Evolutionary conservation across 495 filamentous ascomycete species (phyloP), one percentile per base, ranked within the genome.

Genomic region (Penicillium turbatum): DNA sequence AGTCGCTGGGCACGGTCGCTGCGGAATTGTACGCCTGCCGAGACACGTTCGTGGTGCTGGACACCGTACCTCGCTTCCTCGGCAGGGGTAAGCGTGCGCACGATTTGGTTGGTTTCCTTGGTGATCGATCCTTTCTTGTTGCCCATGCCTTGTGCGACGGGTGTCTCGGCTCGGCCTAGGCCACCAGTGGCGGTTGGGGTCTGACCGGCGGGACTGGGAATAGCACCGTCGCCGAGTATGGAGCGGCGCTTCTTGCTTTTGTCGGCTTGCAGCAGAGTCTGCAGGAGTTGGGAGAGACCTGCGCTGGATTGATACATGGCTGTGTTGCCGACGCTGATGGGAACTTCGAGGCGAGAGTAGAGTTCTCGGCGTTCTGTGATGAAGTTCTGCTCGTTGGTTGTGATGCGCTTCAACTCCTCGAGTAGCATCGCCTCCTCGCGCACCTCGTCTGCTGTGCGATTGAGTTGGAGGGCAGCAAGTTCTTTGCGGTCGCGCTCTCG

Each of bases 391-490:
- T 92, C 86, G 53, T 87, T 83, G 55, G 82, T 81, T 34, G 92
- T 79, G 56, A 98, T 96, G 51, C 95, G 85, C 59, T 91, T 90
- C 30, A 98, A 81, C 64, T 98, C 93, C 41, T 87, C 76, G 6
- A 98, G 79, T 1, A 97, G 75, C 51, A 88, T 83, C 59, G 93
- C 88, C 69, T 98, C 93, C 61, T 98, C 93, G 50, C 87, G 83
- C 3, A 90, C 85, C 70, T 97, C 90, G 36, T 95, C 88, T 31
- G 82, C 82, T n/a, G 86, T 85, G 27, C 95, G 85, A 34, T 81
- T 77, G 60, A 97, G 77, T 27, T 91, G 83, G 16, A 84, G 79
- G 48, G 87, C 82, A 3, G 90, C 92, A 60, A 95, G 86, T 44
- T 88, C 80, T 69, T 97, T 97, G 48, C 93, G 87, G 19, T 78